Evolutionary conservation across 371 early-diverging fungal genomes (phyloP).

Genomic region (Edhazardia aedis): DNA sequence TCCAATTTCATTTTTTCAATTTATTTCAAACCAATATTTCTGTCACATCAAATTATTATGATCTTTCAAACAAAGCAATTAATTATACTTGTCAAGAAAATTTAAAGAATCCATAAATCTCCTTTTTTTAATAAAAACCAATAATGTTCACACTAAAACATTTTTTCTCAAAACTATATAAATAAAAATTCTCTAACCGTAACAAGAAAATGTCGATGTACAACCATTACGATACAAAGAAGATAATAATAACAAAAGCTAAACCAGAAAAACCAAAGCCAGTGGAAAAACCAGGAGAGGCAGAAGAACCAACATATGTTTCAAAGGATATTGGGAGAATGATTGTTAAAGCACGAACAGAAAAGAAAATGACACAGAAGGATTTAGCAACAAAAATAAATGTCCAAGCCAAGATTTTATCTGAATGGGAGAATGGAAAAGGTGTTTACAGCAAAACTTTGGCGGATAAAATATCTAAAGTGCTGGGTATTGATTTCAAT

Average conservation of each 20-base stretch:
- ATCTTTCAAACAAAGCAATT: too few species aligned
- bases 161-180: too few species aligned
- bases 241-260: conserved; percentile 9
- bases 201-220: too few species aligned
- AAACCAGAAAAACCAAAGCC: conserved; percentile 3
- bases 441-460: conserved; percentile 24
- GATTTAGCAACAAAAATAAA: conserved; percentile 29
- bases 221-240: neutral
- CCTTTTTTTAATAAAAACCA: too few species aligned
- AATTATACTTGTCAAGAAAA: too few species aligned
- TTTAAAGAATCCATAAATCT: too few species aligned
- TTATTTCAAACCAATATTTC: too few species aligned
- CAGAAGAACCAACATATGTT: conserved; percentile 2
- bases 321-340: conserved; percentile 21
- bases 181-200: too few species aligned
- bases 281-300: neutral
- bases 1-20: too few species aligned
- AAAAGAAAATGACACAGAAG: conserved; percentile 8
- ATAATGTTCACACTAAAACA: too few species aligned
- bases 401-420: conserved; percentile 11
- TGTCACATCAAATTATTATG: too few species aligned
- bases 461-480: conserved; percentile 17
- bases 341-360: conserved; percentile 2
- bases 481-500: conserved; percentile 17
- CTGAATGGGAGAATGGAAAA: conserved; percentile 25